These are phyloP conservation scores for Syzygium malaccense DNA, from an alignment of 441 rosid genomes.

Conservation along the genomic window DNA sequence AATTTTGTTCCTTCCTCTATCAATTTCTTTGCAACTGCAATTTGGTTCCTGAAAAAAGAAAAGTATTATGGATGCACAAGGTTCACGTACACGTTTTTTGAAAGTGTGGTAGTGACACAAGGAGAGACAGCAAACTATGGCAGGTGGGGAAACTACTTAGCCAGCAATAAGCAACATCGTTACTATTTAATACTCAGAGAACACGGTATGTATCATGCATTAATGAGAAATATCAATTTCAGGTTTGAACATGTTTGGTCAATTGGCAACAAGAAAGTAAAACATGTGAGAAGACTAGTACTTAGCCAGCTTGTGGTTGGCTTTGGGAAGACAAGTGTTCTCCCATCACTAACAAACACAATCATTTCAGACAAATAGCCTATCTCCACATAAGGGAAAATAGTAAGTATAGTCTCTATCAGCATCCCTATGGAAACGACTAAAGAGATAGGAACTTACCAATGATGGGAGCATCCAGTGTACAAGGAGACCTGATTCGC, in stretches of 20 bases:
- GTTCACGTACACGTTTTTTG: not conserved
- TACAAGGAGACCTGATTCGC: conserved; percentile 62
- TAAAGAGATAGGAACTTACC: conserved; percentile 28
- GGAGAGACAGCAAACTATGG: not conserved
- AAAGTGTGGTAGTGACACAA: not conserved
- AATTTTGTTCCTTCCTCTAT: conserved; percentile 78
- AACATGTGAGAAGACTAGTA: not conserved
- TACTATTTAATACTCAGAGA: not conserved
- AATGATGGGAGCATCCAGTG: conserved; percentile 79
- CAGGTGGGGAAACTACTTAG: not conserved
- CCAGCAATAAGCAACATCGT: not conserved
- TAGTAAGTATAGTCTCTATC: not conserved
- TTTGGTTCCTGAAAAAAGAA: conserved; percentile 43
- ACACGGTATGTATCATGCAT: not conserved
- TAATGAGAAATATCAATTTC: not conserved
- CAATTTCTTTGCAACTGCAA: conserved; percentile 57
- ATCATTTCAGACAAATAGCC: not conserved
- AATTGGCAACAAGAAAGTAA: not conserved
- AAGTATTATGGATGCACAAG: not conserved
- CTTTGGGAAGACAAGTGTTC: not conserved
- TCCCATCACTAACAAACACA: not conserved
- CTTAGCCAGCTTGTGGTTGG: not conserved
- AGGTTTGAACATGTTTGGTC: not conserved
- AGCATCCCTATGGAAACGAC: not conserved
- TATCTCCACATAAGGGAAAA: not conserved